These are phyloP conservation scores for Termitomyces sp. DNA, from an alignment of 768 basidiomycete genomes.

Conservation along the genomic window DNA sequence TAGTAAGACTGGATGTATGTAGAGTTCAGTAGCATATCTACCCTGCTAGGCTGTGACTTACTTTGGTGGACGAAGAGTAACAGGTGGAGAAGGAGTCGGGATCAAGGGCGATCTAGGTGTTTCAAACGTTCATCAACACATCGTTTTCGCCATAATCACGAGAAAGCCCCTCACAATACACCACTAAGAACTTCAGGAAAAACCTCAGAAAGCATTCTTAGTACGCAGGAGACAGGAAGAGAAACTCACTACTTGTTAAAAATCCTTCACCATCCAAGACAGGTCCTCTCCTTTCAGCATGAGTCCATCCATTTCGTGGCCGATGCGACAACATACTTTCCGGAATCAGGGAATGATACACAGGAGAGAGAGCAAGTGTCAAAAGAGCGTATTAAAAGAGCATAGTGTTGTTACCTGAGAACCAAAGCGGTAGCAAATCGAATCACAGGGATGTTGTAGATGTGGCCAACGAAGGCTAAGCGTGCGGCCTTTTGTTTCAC, in stretches of 20 bases:
- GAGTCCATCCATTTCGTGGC: conserved; percentile 6
- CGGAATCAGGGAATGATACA: background rate
- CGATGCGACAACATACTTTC: conserved; percentile 3
- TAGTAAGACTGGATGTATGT: background rate
- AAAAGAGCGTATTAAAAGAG: conserved; percentile 7
- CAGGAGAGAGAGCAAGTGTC: background rate
- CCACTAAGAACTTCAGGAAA: background rate
- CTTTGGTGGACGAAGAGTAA: background rate
- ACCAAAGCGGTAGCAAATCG: background rate
- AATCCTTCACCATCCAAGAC: no score
- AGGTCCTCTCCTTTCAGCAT: conserved; percentile 2
- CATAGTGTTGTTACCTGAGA: background rate
- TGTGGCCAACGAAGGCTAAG: background rate
- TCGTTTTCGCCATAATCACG: background rate
- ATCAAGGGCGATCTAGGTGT: background rate
- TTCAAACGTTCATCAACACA: background rate
- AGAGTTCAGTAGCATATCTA: background rate
- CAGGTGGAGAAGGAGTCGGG: background rate
- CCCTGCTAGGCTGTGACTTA: background rate
- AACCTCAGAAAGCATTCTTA: background rate
- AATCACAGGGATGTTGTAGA: background rate
- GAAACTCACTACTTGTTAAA: background rate
- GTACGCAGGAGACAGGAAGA: background rate
- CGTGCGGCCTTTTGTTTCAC: conserved; percentile 5
- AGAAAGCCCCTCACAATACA: conserved; percentile 6